Evolutionary conservation across 2,329 filamentous ascomycete species (phyloP).

Genomic region (Colletotrichum cereale): DNA sequence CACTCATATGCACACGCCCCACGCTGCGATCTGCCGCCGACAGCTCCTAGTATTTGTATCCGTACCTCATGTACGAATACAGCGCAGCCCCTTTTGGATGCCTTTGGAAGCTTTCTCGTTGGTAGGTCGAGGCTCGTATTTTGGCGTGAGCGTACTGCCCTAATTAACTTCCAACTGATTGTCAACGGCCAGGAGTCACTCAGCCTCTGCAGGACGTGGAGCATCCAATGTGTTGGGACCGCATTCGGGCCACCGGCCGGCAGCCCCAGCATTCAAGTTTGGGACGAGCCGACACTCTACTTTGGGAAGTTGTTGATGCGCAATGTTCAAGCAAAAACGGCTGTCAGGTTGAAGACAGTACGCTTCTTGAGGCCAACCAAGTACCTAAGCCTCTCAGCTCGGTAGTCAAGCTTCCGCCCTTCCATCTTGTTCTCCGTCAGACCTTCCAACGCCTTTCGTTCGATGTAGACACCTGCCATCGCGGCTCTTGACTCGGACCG

Average conservation of each 20-base stretch:
- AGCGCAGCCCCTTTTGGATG: constrained; percentile 6
- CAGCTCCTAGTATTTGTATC: constrained; percentile 7
- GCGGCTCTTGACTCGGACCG: constrained; percentile 35
- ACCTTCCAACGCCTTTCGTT: constrained; percentile 6
- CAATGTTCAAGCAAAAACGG: constrained; percentile 3
- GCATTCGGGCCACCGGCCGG: constrained; percentile 15
- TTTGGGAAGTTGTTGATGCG: constrained; percentile 4
- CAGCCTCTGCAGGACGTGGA: background rate
- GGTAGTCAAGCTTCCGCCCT: constrained; percentile 10
- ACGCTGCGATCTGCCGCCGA: constrained; percentile 35
- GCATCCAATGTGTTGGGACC: constrained; percentile 12
- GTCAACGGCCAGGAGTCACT: background rate
- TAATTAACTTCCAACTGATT: background rate
- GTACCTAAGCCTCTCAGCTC: background rate
- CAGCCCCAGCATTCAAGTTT: constrained; percentile 16
- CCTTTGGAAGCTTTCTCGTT: background rate
- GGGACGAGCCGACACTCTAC: constrained; percentile 21
- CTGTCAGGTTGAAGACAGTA: background rate
- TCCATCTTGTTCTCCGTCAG: constrained; percentile 20
- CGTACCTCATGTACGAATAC: background rate
- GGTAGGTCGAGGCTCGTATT: constrained; percentile 4
- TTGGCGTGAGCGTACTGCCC: background rate
- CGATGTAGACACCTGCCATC: constrained; percentile 32
- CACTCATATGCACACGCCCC: constrained; percentile 35
- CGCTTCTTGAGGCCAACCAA: background rate